Evolutionary conservation across 495 filamentous ascomycete species (phyloP).

Genomic region (Penicillium crystallinum): DNA sequence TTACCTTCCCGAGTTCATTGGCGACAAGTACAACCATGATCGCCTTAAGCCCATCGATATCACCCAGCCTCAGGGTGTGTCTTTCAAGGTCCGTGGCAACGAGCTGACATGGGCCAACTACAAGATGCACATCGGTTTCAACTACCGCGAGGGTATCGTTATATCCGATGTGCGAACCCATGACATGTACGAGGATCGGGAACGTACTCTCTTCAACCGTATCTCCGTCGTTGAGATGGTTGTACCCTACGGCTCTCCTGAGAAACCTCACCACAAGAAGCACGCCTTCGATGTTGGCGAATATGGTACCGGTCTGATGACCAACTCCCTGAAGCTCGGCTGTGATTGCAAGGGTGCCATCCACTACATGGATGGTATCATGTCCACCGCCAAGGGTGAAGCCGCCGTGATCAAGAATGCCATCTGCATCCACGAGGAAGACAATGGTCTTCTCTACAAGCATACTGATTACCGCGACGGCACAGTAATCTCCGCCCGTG

Average conservation of each 20-base stretch:
- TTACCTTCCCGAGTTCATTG: conserved; percentile 41
- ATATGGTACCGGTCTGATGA: conserved; percentile 66
- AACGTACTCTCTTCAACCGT: conserved; percentile 69
- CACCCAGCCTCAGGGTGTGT: conserved; percentile 36
- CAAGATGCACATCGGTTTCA: conserved; percentile 63
- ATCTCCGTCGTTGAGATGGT: conserved; percentile 71
- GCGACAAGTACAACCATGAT: conserved; percentile 31
- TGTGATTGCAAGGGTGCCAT: conserved; percentile 72
- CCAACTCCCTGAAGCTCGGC: conserved; percentile 67
- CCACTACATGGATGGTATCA: conserved; percentile 61
- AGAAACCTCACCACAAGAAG: conserved; percentile 69
- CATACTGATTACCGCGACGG: conserved; percentile 77
- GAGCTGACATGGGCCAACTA: conserved; percentile 36
- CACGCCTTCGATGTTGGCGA: conserved; percentile 77
- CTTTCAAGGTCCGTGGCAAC: conserved; percentile 37
- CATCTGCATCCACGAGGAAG: conserved; percentile 74
- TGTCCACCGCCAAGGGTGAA: conserved; percentile 53
- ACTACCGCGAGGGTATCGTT: conserved; percentile 91
- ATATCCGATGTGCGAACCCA: conserved; percentile 89
- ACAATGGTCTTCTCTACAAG: conserved; percentile 72
- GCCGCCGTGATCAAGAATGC: conserved; percentile 62
- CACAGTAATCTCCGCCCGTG: conserved; percentile 59
- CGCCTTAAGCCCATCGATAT: conserved; percentile 38
- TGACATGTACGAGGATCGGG: conserved; percentile 75
- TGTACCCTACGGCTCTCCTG: conserved; percentile 70